These are phyloP conservation scores for Onygenales sp. DNA, from an alignment of 2,329 filamentous ascomycete genomes.

Conservation along the genomic window DNA sequence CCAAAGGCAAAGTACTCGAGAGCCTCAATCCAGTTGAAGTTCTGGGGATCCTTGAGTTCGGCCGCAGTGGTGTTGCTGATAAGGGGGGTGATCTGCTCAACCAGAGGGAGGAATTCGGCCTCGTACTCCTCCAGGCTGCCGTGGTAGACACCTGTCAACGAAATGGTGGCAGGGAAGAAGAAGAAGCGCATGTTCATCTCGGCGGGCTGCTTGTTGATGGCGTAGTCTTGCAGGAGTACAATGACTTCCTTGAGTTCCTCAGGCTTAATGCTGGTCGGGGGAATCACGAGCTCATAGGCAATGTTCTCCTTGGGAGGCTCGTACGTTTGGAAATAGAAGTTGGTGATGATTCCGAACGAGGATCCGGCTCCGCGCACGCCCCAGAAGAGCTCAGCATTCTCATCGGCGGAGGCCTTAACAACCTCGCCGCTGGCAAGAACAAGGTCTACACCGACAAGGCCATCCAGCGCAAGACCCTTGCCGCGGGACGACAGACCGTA, in stretches of 20 bases:
- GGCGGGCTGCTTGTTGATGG: conserved; percentile 44
- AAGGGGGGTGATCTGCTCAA: not conserved
- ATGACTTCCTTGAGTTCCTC: conserved; percentile 40
- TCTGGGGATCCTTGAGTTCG: not conserved
- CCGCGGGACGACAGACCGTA: conserved; percentile 29
- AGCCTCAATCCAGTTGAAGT: not conserved
- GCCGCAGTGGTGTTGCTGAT: not conserved
- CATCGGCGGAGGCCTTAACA: conserved; percentile 24
- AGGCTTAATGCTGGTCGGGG: conserved; percentile 37
- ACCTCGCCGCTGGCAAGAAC: conserved; percentile 38
- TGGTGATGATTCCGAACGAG: conserved; percentile 46
- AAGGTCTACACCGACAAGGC: conserved; percentile 38
- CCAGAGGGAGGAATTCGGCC: conserved; percentile 13
- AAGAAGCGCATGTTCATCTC: conserved; percentile 49
- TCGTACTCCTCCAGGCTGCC: conserved; percentile 46
- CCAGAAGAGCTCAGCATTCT: conserved; percentile 41
- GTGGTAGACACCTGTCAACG: conserved; percentile 52
- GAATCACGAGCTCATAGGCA: conserved; percentile 43
- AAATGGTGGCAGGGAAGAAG: conserved; percentile 42
- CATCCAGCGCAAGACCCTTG: conserved; percentile 41
- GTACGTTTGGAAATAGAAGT: conserved; percentile 28
- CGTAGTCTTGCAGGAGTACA: conserved; percentile 47
- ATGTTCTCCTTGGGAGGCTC: conserved; percentile 34
- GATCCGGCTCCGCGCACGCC: conserved; percentile 43
- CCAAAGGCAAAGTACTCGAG: not conserved